Base-by-base conservation (phyloP, 805 yeast genomes). In the Zygotorulaspora sp. region DNA sequence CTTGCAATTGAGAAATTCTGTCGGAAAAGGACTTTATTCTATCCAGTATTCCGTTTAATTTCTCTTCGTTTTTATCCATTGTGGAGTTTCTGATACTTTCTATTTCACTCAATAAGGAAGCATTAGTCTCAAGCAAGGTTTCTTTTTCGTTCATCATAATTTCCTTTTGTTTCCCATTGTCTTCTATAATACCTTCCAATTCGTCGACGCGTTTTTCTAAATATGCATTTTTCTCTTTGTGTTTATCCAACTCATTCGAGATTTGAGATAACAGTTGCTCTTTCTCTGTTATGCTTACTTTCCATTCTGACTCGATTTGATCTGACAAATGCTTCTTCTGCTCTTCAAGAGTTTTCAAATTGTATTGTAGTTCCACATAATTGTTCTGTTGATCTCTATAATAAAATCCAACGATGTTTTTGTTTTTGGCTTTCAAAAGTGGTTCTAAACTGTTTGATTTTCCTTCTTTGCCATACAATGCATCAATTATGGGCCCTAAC, bases 241-340 rank as follows among this genome's bases (percentile, higher is more conserved):
- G 15, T 8, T 31, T 20, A 4, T 39, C 38, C 7, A 38, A 11
- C 12, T 30, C 32, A 7, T 22, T 12, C 24, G 25, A 31, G 10
- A 31, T 35, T 26, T 31, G 24, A 10, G 14, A 25, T 19, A 13
- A 32, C 29, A 36, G 40, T 21, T 34, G 30, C 12, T 15, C 35
- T 19, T 24, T 47, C 31, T 24, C 36, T 8, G 40, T 41, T 4
- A 44, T 32, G 7, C 34, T 26, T 2, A 35, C 26, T 26, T 48
- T 47, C 44, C 46, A 48, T 14, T 48, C 33, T n/a, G 30, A 38
- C 19, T 48, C 49, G 16, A 50, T 44, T 12, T 34, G 31, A 13
- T 39, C 35, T 15, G 24, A 18, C 18, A 48, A 19, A 13, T 26
- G 25, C 15, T 24, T 33, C 13, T 32, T 34, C 23, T 33, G 37